Base-by-base conservation (phyloP, 2,329 filamentous ascomycete genomes). In the Exophiala calicioides region DNA sequence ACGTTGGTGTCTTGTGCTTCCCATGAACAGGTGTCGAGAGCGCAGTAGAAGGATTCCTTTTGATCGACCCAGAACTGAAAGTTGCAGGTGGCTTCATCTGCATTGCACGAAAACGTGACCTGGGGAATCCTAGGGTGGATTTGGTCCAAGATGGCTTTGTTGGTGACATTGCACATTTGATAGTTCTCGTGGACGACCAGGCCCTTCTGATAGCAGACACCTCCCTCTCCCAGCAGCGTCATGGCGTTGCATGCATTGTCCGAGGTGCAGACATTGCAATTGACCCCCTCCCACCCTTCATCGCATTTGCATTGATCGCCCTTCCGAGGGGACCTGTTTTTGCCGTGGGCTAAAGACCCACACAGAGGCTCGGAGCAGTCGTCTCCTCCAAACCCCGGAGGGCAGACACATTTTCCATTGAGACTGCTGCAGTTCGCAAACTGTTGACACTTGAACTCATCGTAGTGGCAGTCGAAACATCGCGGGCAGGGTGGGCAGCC, bases 21-120 rank as follows among this genome's bases (percentile, higher is more conserved):
- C 60, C 88, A 93, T 12, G 80, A 70, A 72, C 93, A 98, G 12
- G 84, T 85, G 61, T 88, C 82, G 48, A 98, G 75, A 53, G 86
- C 84, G 71, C 94, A 98, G 69, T 95, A 98, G 74, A 98, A 98
- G 1, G 93, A 97, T 70, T 98, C 93, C 54, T 80, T 77, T 58
- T 91, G 81, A 59, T 94, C 90, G 36, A 98, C 89, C 91, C 93
- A 98, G 71, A 98, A 98, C 69, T 98, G 93, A 59, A 98, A 98
- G 65, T 95, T 93, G 63, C 93, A 98, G 15, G 85, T 82, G 15
- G 80, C 75, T 3, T 82, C 76, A 40, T 86, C 81, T 26, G 80
- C 81, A 62, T 90, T 82, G 68, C 93, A 98, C 21, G 85, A 89
- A 64, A 98, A 98, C 1, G 93, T 98, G 18, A 94, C 93, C 67